These are phyloP conservation scores for Geosmithia putterillii DNA, from an alignment of 2,329 filamentous ascomycete genomes.

Conservation along the genomic window DNA sequence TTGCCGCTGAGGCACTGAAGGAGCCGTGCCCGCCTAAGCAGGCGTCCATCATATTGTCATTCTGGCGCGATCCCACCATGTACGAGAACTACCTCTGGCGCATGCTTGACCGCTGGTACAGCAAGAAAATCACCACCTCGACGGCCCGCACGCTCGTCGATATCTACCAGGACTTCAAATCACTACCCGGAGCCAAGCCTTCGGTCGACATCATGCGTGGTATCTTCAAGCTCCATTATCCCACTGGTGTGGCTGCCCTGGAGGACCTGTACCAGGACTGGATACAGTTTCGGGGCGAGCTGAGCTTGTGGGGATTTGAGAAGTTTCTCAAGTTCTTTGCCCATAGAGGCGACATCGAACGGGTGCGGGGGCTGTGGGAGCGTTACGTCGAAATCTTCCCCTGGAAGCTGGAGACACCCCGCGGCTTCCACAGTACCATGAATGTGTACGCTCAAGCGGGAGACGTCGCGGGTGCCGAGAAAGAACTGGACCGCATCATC, in stretches of 20 bases:
- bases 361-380: constrained; percentile 31
- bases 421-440: constrained; percentile 45
- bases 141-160: constrained; percentile 20
- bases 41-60: constrained; percentile 24
- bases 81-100: constrained; percentile 31
- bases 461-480: constrained; percentile 45
- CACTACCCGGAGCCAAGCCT: constrained; percentile 23
- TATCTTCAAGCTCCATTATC: constrained; percentile 30
- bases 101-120: constrained; percentile 16
- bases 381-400: constrained; percentile 26
- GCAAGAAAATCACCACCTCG: constrained; percentile 12
- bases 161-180: constrained; percentile 33
- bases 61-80: constrained; percentile 21
- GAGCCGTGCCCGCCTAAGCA: constrained; percentile 19
- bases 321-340: constrained; percentile 38
- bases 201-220: constrained; percentile 24
- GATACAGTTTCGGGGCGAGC: constrained; percentile 22
- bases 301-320: constrained; percentile 32
- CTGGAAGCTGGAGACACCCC: constrained; percentile 16
- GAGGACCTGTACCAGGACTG: constrained; percentile 37
- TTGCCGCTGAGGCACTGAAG: constrained; percentile 17
- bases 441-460: constrained; percentile 60
- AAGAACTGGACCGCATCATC: constrained; percentile 50
- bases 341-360: constrained; percentile 29
- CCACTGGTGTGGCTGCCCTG: constrained; percentile 25